A percentile compares a stretch with the other conserved stretches of the same genome.
These are phyloP conservation scores for Boletus sensibilis DNA, from an alignment of 768 basidiomycete species.

Conservation along the genomic window DNA sequence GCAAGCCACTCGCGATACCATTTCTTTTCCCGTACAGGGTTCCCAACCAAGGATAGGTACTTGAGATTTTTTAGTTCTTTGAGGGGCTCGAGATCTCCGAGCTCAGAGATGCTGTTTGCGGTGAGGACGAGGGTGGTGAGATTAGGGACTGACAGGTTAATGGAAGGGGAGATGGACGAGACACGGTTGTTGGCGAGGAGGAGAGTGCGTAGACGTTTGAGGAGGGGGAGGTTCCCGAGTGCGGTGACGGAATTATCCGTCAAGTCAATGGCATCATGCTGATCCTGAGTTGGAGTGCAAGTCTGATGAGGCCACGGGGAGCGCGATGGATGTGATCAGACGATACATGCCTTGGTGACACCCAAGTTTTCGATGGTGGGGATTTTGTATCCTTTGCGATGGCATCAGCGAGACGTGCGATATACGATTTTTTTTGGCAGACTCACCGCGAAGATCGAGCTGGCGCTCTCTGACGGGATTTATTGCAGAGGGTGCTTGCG, in stretches of 20 bases:
- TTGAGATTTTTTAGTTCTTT: constrained; percentile 73
- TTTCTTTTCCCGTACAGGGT: constrained; percentile 87
- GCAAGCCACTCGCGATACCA: constrained; percentile 97
- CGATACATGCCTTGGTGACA: constrained; percentile 71
- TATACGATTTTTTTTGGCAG: constrained; percentile 14
- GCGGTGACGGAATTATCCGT: constrained; percentile 86
- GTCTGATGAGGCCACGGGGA: constrained; percentile 17
- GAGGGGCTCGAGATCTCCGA: constrained; percentile 83
- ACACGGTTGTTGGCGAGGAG: constrained; percentile 90
- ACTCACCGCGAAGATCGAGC: constrained; percentile 83
- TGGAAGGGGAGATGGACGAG: constrained; percentile 75
- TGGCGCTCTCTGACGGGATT: constrained; percentile 88
- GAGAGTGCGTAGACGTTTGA: constrained; percentile 80
- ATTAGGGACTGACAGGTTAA: constrained; percentile 82
- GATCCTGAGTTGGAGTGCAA: constrained; percentile 54
- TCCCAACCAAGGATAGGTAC: constrained; percentile 75
- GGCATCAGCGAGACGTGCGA: constrained; percentile 12
- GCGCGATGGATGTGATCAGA: constrained; percentile 16
- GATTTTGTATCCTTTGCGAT: constrained; percentile 78
- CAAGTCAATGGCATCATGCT: constrained; percentile 91
- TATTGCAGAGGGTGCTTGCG: constrained; percentile 72
- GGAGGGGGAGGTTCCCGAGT: constrained; percentile 82
- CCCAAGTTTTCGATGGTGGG: constrained; percentile 96
- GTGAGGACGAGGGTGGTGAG: constrained; percentile 80
- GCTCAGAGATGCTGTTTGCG: constrained; percentile 75